These are phyloP conservation scores for Solanum commersonii DNA, from an alignment of 257 asterid species.

Conservation along the genomic window DNA sequence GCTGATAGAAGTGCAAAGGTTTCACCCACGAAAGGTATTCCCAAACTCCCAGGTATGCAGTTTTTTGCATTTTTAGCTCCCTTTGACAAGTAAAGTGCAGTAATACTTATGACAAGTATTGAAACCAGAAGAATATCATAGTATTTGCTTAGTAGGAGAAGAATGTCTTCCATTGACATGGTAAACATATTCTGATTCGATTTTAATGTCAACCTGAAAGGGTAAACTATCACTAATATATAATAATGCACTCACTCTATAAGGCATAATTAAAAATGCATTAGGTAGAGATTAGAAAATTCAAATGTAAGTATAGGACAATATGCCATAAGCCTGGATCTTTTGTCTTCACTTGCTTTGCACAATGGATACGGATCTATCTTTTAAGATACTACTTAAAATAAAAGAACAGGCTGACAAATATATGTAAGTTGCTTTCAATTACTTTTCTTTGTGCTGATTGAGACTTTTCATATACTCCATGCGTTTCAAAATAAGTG, in stretches of 20 bases:
- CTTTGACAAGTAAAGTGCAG: slow-evolving; percentile 1
- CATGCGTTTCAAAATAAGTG: too few species aligned
- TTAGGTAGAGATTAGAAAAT: neutral
- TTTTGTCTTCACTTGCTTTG: slow-evolving; percentile 1
- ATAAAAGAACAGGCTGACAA: neutral
- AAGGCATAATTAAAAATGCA: neutral
- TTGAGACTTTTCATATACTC: neutral
- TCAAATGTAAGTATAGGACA: slow-evolving; percentile 2
- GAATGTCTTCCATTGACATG: slow-evolving; percentile 1
- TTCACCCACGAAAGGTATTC: slow-evolving; percentile 44
- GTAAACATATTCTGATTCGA: slow-evolving; percentile 6
- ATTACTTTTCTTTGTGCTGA: neutral
- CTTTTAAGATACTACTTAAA: neutral
- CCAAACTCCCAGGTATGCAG: slow-evolving; percentile 38
- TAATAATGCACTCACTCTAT: neutral
- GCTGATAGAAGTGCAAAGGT: slow-evolving; percentile 46
- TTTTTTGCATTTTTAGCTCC: neutral
- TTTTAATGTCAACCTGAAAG: neutral
- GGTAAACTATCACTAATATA: neutral
- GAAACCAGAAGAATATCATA: slow-evolving; percentile 9
- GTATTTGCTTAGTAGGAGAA: neutral
- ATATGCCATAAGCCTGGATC: neutral
- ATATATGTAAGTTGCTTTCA: neutral
- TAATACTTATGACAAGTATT: slow-evolving; percentile 8
- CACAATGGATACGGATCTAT: neutral